Conservation (phyloP, 1,139 yeast genomes). For the Debaryomycetaceae sp. region DNA sequence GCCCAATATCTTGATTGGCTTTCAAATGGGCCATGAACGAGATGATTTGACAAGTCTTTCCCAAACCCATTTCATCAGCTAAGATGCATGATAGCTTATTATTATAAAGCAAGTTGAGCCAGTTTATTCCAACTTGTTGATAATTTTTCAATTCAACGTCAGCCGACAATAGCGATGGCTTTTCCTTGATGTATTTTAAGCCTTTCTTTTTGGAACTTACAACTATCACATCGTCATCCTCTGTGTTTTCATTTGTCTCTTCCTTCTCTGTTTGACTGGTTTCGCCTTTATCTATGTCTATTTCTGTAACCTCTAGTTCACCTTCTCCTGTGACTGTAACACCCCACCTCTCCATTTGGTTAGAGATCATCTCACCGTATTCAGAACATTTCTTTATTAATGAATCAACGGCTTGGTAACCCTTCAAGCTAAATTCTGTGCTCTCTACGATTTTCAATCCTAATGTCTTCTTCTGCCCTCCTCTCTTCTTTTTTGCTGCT, state of each 20-base stretch:
- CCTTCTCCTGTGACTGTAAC: constrained; percentile 64
- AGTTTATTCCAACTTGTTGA: constrained; percentile 93
- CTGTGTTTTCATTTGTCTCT: constrained; percentile 18
- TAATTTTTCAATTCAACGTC: constrained; percentile 75
- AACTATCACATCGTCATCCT: constrained; percentile 31
- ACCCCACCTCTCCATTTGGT: constrained; percentile 85
- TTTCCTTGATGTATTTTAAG: constrained; percentile 56
- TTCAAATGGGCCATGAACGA: constrained; percentile 92
- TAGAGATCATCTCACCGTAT: constrained; percentile 67
- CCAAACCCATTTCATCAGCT: constrained; percentile 99
- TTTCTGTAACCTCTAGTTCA: constrained; percentile 37
- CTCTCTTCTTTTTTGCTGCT: constrained; percentile 26
- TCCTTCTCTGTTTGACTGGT: constrained; percentile 19
- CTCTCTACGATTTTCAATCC: constrained; percentile 79
- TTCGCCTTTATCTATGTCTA: constrained; percentile 18
- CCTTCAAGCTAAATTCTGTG: constrained; percentile 66
- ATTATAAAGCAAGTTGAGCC: constrained; percentile 80
- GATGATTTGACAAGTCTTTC: constrained; percentile 97
- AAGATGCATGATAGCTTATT: constrained; percentile 82
- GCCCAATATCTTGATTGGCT: constrained; percentile 91
- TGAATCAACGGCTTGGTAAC: constrained; percentile 92
- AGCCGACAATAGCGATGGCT: constrained; percentile 64
- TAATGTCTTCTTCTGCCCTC: constrained; percentile 50
- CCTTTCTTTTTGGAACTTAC: constrained; percentile 19
- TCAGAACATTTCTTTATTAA: constrained; percentile 79